Base-by-base conservation (phyloP, 441 rosid species). In the Jatropha podagrica region DNA sequence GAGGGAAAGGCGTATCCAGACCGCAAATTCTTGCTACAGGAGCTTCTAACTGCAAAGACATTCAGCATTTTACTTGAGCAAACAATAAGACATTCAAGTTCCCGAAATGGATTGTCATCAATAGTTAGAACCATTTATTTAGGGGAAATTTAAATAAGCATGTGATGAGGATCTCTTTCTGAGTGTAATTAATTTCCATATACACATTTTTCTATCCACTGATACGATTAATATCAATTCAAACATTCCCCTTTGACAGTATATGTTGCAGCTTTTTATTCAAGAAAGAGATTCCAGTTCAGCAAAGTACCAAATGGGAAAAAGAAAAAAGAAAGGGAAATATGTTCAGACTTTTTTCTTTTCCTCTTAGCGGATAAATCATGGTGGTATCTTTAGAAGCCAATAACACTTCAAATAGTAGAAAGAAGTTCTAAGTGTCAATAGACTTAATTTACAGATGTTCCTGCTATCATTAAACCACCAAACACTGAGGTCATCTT, bases 1-100 rank as follows among this genome's bases (percentile, higher is more conserved):
- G 96, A 18, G 99, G 98, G 77, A 91, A 91, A 12, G 99, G 99
- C 7, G 99, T 95, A 85, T 93, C 97, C 48, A 92, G 81, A 64
- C 98, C 99, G 63, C 97, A 95, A 37, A 95, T 86, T 83, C 97
- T 87, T 61, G 91, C 88, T 48, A 95, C 88, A 0, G 98, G 98
- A 40, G 99, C 97, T 88, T 93, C 95, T 65, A 95, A 80, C 98
- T 95, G 93, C 88, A 85, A 78, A 51, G 20, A 65, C 48, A 42
- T 51, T 42, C 23, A 44, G 48, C 48, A 44, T 5, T 44, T 44
- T 4, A 44, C 20, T 51, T n/a, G 2, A 32, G 42, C 59, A 49
- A n/a, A 68, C 15, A 26, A 68, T 20, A 8, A n/a, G 61, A 58
- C 7, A 58, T 2, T 58, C 13, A 2, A 9, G 61, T 8, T 58